Evolutionary conservation across 306 rosid species (phyloP).

Genomic region (cucumber (Cucumis sativus)): DNA sequence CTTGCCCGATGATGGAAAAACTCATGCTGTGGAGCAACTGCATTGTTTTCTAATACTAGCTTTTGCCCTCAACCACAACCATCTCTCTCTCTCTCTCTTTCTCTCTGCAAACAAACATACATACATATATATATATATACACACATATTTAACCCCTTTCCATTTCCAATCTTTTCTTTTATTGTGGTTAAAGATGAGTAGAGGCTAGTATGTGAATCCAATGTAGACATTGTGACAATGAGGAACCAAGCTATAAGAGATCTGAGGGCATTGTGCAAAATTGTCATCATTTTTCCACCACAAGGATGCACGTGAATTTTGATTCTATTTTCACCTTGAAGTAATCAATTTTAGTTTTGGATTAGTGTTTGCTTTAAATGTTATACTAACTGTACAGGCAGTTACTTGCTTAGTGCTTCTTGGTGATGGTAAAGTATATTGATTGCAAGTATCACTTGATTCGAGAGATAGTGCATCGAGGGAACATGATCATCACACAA

Average conservation of each 20-base stretch:
- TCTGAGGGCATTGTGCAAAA: slow-evolving; percentile 3
- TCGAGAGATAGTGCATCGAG: too few relatives aligned
- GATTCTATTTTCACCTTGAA: background rate
- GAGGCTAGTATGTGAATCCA: background rate
- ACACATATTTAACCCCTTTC: background rate
- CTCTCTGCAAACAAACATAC: background rate
- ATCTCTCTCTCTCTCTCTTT: background rate
- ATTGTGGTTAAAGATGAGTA: slow-evolving; percentile 3
- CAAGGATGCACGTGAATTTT: background rate
- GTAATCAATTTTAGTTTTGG: background rate
- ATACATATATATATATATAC: background rate
- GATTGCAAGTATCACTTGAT: too few relatives aligned
- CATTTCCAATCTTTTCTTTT: background rate
- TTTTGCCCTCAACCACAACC: slow-evolving; percentile 1
- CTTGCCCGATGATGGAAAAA: slow-evolving; percentile 1
- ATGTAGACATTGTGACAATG: background rate
- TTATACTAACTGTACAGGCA: background rate
- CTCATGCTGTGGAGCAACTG: background rate
- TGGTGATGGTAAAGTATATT: too few relatives aligned
- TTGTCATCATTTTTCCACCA: background rate
- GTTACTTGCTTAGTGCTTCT: background rate
- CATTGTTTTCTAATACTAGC: background rate
- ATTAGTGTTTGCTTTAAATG: background rate
- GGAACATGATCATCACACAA: too few relatives aligned
- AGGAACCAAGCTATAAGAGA: background rate